Base-by-base conservation (phyloP, 2,329 filamentous ascomycete species). In the Stromatinia cepivora region DNA sequence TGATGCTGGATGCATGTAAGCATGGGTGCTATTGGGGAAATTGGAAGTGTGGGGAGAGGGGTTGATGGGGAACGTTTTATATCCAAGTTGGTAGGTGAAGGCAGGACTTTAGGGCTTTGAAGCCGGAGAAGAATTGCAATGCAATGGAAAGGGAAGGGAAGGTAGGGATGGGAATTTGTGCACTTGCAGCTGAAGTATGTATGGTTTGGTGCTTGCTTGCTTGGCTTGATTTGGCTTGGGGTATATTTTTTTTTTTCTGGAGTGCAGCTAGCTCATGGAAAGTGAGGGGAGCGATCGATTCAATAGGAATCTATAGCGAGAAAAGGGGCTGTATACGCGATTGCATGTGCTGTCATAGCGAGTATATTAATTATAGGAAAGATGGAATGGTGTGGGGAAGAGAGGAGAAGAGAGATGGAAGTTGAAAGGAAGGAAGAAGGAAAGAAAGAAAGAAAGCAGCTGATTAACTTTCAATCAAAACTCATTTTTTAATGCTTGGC, bases 1-100 rank as follows among this genome's bases (percentile, higher is more conserved):
- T 63, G 28, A 45, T 63, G 59, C 59, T 50, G 59, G 59, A 20
- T 63, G 45, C 59, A 36, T 62, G 22, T 46, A 36, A 48, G 25
- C 58, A 48, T 63, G 59, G 34, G 22, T 13, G 31, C 45, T 50
- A 50, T 62, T 50, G 45, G 59, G 59, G 59, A n/a, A 63, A 50
- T 25, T 25, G 31, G 59, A 31, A 34, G 45, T 22, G 45, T 9
- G 58, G 45, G 22, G 31, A 62, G 59, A n/a, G 28, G 17, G 42
- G 45, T 22, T 28, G 22, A 50, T 45, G 34, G 31, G 59, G 46
- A 45, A 63, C 31, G 31, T 50, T 63, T 50, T 63, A 63, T 63
- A 63, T 63, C 59, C 59, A 63, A 48, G 45, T 50, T n/a, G 54
- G 34, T n/a, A 56, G 28, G 45, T 45, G 11, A 42, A 50, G 59